Evolutionary conservation across 2,329 filamentous ascomycete species (phyloP), one percentile per base, ranked within the genome.

Genomic region (Fusarium pseudonygamai): DNA sequence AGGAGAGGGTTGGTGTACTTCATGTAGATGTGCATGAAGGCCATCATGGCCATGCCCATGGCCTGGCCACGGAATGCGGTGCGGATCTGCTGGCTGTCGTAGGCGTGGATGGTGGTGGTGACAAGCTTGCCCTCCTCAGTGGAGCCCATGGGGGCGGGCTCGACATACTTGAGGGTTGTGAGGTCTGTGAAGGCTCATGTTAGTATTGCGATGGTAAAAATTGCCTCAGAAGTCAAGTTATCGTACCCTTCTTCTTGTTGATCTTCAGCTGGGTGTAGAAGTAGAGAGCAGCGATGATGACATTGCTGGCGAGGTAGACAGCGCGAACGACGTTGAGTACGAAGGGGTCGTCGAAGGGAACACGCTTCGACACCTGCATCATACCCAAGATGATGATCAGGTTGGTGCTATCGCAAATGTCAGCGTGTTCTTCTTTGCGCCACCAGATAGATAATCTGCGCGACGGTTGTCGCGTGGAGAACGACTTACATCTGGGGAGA

Each of bases 1-100:
- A 98, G 88, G 58, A 99, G 93, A 46, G 96, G 96, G 91, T 98
- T 99, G 87, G 95, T 98, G 92, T 98, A 99, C 84, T 98, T 95
- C 89, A 99, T 93, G 91, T 98, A 99, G 71, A 99, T 77, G 87
- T 99, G 96, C 96, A 99, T 98, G 81, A 98, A 93, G 71, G 85
- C 91, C 96, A 99, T 98, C 95, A 99, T 99, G 83, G 90, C 95
- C 67, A 99, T 88, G 69, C 96, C 96, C 93, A 97, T 98, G 79
- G 97, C 86, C 87, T 98, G 96, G 74, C 92, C 90, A 84, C 96
- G 96, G 89, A 96, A 94, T 75, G 94, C 89, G 74, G 90, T 87
- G 85, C 93, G 93, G 81, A 98, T 89, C 87, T 98, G 96, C 78
- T 89, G 86, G 79, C 91, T 88, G 84, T 99, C 96, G 89, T 99